Percentiles rank a stretch among this genome's conserved stretches.
Conservation (phyloP, 495 filamentous ascomycete genomes). For the Podospora fimiseda region DNA sequence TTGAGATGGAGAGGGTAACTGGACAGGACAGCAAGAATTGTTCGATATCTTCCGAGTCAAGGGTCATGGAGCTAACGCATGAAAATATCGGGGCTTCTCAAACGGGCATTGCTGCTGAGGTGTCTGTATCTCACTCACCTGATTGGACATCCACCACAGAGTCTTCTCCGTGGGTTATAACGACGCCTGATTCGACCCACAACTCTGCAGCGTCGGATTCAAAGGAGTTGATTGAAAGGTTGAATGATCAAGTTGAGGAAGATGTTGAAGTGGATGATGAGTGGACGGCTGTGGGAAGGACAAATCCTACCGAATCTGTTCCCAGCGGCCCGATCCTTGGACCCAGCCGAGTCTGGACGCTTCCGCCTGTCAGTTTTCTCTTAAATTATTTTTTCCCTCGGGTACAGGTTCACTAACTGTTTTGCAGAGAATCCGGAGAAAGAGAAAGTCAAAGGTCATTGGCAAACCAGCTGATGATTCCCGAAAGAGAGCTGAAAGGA, state of each 20-base stretch:
- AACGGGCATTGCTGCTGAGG: not conserved
- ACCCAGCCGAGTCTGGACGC: constrained; percentile 17
- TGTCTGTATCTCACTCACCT: not conserved
- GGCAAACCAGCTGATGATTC: not conserved
- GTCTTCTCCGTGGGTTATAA: not conserved
- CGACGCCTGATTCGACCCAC: constrained; percentile 1
- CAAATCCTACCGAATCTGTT: not conserved
- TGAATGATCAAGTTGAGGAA: not conserved
- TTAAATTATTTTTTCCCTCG: not conserved
- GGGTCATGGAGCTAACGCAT: not conserved
- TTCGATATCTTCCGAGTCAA: not conserved
- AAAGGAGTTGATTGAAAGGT: not conserved
- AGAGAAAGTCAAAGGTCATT: constrained; percentile 7
- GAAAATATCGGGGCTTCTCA: not conserved
- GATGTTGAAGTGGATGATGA: not conserved
- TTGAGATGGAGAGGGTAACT: not conserved
- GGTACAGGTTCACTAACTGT: not conserved
- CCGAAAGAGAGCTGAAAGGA: constrained; percentile 10
- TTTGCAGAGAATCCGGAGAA: constrained; percentile 16
- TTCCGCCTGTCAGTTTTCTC: constrained; percentile 13
- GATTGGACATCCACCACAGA: not conserved
- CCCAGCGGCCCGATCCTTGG: not conserved
- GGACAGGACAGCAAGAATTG: not conserved
- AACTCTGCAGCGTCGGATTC: not conserved
- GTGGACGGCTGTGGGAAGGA: not conserved